Conservation (phyloP, 371 early-diverging fungal genomes). For the Syncephalastrum monosporum region DNA sequence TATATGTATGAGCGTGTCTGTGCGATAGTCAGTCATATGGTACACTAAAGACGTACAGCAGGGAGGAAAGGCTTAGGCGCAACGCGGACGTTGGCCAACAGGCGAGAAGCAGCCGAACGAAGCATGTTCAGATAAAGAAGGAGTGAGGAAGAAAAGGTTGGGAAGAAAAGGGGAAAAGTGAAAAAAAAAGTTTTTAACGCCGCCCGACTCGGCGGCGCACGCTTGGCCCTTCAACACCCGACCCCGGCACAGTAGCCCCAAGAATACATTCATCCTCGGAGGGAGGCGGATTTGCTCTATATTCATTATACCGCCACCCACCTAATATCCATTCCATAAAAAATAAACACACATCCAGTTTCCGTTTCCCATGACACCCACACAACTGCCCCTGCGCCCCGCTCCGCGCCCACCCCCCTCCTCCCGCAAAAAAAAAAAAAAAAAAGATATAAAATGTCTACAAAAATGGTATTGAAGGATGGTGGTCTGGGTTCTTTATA, state of each 20-base stretch:
- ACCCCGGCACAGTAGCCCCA: neutral
- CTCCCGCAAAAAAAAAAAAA: neutral
- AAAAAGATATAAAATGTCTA: neutral
- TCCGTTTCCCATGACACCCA: neutral
- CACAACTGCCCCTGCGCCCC: neutral
- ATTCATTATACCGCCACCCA: neutral
- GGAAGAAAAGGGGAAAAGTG: constrained; percentile 21
- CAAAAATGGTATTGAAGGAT: neutral
- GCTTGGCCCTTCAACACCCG: constrained; percentile 1
- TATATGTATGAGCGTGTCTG: too few relatives aligned
- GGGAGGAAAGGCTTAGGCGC: constrained; percentile 24
- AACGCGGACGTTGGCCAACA: constrained; percentile 41
- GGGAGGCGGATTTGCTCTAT: constrained; percentile 11
- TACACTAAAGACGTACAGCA: constrained; percentile 10
- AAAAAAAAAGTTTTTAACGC: constrained; percentile 10
- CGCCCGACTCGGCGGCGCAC: neutral
- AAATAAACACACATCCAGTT: neutral
- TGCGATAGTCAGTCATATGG: too few relatives aligned
- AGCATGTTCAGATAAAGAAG: constrained; percentile 37
- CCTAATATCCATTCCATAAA: neutral
- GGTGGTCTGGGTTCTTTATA: neutral
- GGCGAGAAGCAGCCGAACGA: constrained; percentile 48
- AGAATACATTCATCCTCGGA: constrained; percentile 9
- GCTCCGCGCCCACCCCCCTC: neutral
- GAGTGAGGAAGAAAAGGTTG: constrained; percentile 17